A percentile compares a stretch with the other conserved stretches of the same genome.
Evolutionary conservation across 139 green algal genomes (phyloP).

Genomic region (Volvox reticuliferus): DNA sequence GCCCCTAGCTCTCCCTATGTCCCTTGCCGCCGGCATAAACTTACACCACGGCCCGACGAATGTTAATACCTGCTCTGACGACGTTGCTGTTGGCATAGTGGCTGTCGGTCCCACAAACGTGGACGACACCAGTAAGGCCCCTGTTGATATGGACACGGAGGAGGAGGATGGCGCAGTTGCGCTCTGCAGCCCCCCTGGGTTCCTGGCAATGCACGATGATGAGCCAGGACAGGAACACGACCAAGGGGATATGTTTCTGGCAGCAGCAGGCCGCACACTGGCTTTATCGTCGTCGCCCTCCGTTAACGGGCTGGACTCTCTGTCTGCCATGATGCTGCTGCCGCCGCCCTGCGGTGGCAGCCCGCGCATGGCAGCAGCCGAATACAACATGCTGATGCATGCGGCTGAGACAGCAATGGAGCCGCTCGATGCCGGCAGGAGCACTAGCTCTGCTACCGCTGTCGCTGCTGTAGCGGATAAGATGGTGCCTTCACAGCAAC

Average conservation of each 20-base stretch:
- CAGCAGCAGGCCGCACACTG: not conserved
- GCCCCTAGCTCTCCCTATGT: not conserved
- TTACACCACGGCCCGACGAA: not conserved
- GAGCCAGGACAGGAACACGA: constrained; percentile 10
- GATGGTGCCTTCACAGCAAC: no score
- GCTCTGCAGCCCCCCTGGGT: no score
- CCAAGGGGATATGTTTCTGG: constrained; percentile 12
- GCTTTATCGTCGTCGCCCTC: constrained; percentile 10
- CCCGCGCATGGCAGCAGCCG: not conserved
- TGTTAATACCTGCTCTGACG: no score
- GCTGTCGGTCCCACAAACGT: no score
- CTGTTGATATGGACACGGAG: no score
- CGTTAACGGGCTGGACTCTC: not conserved
- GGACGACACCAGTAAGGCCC: no score
- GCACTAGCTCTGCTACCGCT: no score
- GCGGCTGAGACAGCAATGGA: no score
- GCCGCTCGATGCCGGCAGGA: not conserved
- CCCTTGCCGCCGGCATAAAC: not conserved
- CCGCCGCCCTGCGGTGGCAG: not conserved
- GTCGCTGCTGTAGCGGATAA: no score
- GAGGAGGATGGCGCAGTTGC: no score
- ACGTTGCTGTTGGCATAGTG: no score
- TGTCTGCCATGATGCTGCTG: not conserved
- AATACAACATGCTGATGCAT: not conserved
- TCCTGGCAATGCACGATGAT: not conserved